Conservation (phyloP, 202 grass and related monocot genomes). For the Brachypodium distachyon region DNA sequence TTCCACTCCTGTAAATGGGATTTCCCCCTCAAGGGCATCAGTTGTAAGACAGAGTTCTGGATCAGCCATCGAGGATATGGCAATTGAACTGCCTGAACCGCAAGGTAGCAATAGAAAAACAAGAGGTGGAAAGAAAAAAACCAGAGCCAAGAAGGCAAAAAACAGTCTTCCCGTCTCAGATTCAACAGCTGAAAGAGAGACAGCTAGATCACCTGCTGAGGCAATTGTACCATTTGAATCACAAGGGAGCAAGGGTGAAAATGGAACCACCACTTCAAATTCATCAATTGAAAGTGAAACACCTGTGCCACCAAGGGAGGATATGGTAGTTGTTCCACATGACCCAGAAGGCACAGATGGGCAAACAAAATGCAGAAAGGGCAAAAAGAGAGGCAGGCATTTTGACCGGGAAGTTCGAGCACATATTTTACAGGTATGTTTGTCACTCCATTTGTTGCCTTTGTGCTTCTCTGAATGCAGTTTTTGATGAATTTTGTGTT, state of each 20-base stretch:
- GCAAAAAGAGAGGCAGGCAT: constrained; percentile 78
- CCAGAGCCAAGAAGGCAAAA: constrained; percentile 29
- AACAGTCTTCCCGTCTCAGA: neutral
- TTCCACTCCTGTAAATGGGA: constrained; percentile 9
- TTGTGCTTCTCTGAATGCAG: constrained; percentile 11
- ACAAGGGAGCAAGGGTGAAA: constrained; percentile 1
- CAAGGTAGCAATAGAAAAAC: constrained; percentile 13
- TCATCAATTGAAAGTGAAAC: neutral
- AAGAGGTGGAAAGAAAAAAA: constrained; percentile 17
- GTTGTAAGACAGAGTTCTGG: constrained; percentile 11
- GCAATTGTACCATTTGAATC: neutral
- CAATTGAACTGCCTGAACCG: constrained; percentile 6
- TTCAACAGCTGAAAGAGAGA: constrained; percentile 19
- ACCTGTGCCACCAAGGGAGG: constrained; percentile 13
- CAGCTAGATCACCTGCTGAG: constrained; percentile 6
- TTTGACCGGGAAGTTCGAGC: constrained; percentile 93
- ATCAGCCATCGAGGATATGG: neutral
- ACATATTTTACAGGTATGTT: constrained; percentile 62
- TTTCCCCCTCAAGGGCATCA: constrained; percentile 11
- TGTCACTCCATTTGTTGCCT: neutral
- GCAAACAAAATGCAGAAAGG: constrained; percentile 26
- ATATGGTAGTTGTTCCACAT: constrained; percentile 29
- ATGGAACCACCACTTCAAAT: constrained; percentile 15
- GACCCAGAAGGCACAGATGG: constrained; percentile 21
- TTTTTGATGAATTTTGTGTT: neutral